phyloP scores from a whole-genome alignment of 805 yeast species.

The Cyberlindnera mycetangii region DNA sequence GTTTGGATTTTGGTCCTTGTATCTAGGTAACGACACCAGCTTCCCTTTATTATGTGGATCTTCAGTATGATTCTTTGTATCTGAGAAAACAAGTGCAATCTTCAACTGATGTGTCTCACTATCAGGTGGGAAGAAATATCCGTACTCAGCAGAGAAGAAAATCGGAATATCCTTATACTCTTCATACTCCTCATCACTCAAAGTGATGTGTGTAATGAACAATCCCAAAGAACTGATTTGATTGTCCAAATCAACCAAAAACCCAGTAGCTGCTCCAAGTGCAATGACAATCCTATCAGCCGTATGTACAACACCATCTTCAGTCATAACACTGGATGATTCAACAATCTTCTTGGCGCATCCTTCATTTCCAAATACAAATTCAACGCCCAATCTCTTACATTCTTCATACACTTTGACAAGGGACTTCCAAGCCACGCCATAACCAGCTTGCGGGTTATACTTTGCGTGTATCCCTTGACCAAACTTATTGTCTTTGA shows the following conservation, averaged over 20 bases:
- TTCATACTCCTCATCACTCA: conserved; percentile 34
- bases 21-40: conserved; percentile 35
- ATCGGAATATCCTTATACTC: conserved; percentile 38
- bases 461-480: conserved; percentile 28
- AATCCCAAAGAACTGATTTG: conserved; percentile 38
- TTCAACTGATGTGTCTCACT: conserved; percentile 34
- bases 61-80: conserved; percentile 27
- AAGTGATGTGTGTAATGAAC: conserved; percentile 36
- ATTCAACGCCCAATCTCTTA: conserved; percentile 32
- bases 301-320: conserved; percentile 27
- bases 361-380: conserved; percentile 34
- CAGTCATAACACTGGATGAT: conserved; percentile 21
- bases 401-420: conserved; percentile 31
- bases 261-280: conserved; percentile 38
- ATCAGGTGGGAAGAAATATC: conserved; percentile 49
- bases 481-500: conserved; percentile 25
- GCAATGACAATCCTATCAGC: conserved; percentile 33
- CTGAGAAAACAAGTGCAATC: conserved; percentile 32
- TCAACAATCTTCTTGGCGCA: conserved; percentile 20
- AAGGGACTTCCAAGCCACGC: conserved; percentile 39
- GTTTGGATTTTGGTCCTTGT: conserved; percentile 25
- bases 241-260: conserved; percentile 29
- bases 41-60: conserved; percentile 19
- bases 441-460: conserved; percentile 43
- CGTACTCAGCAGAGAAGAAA: conserved; percentile 40